A percentile compares a stretch with the other conserved stretches of the same genome.
These are phyloP conservation scores for Mallotus repandus DNA, from an alignment of 441 rosid genomes.

Conservation along the genomic window DNA sequence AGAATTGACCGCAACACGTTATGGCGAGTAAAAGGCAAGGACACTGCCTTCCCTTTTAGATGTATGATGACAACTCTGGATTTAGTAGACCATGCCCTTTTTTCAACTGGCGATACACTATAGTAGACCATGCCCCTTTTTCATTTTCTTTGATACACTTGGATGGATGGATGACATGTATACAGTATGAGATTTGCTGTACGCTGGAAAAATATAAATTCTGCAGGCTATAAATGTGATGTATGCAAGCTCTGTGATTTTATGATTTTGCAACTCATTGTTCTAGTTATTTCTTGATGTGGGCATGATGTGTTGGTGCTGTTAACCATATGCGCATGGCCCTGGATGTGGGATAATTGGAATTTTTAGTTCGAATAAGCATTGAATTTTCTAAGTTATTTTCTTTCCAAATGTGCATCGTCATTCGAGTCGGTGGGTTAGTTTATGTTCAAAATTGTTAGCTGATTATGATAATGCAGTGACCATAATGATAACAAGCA, in stretches of 20 bases:
- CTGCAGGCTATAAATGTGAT: not conserved
- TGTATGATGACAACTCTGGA: no score
- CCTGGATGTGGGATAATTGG: no score
- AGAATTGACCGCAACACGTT: not conserved
- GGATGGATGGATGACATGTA: not conserved
- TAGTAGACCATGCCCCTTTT: no score
- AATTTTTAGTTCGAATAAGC: no score
- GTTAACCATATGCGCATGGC: no score
- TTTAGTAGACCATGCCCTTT: not conserved
- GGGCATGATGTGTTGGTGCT: no score
- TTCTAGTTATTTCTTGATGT: no score
- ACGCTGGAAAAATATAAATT: not conserved
- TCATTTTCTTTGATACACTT: not conserved
- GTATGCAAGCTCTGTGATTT: not conserved
- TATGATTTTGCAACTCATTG: not conserved
- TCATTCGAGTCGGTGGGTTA: not conserved
- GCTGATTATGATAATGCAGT: no score
- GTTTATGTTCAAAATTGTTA: not conserved
- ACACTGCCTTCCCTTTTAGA: not conserved
- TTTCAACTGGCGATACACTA: no score
- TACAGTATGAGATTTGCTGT: conserved; percentile 1
- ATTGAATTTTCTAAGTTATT: not conserved
- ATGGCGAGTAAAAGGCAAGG: not conserved
- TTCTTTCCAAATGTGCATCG: not conserved
- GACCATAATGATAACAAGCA: no score